Evolutionary conservation across 1,139 yeast genomes (phyloP).

Genomic region (Taphrina betulina): DNA sequence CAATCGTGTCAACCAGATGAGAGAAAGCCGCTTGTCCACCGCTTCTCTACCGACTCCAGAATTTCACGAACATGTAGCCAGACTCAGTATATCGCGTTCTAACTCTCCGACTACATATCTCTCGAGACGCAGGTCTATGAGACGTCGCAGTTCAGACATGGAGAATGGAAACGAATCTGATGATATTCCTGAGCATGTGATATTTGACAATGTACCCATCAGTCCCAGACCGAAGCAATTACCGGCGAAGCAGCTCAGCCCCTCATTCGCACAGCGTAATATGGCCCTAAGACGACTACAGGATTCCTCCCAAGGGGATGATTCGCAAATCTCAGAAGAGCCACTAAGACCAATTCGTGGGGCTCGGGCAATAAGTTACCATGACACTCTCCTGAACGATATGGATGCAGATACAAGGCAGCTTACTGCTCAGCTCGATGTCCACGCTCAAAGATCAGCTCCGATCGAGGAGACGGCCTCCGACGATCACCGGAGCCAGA

Average conservation of each 20-base stretch:
- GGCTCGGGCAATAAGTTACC: background rate
- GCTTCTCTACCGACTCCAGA: too few species aligned
- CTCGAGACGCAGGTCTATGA: too few species aligned
- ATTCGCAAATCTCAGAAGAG: too few species aligned
- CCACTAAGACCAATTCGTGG: background rate
- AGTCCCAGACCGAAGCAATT: background rate
- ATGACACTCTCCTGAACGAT: background rate
- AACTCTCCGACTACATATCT: too few species aligned
- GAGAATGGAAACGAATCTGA: background rate
- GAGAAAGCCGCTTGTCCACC: too few species aligned
- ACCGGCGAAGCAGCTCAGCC: background rate
- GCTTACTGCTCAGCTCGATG: slow-evolving; percentile 1
- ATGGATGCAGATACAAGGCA: slow-evolving; percentile 1
- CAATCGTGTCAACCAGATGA: too few species aligned
- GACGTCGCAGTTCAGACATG: background rate
- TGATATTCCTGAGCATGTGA: slow-evolving; percentile 1
- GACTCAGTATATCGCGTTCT: too few species aligned
- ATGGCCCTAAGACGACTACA: too few species aligned
- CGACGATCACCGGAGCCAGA: background rate
- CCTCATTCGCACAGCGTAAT: background rate
- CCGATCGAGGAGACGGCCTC: too few species aligned
- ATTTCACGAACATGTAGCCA: too few species aligned
- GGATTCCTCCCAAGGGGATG: background rate
- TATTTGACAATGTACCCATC: slow-evolving; percentile 1
- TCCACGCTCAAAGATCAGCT: background rate